Evolutionary conservation across 495 filamentous ascomycete genomes (phyloP).

Genomic region (Glonium stellatum): DNA sequence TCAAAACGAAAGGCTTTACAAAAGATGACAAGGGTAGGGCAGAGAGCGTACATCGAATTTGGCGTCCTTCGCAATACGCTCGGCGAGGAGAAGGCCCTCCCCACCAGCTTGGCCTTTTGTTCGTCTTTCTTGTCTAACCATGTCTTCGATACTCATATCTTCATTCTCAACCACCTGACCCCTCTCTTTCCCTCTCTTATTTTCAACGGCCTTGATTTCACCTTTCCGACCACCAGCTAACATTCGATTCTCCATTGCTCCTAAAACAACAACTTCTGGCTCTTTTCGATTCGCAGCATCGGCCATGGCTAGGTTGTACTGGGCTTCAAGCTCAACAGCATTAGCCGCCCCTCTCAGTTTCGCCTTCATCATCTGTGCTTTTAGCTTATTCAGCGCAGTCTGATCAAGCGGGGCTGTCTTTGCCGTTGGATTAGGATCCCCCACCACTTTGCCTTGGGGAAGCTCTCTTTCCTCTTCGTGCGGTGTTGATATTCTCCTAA

Average conservation of each 20-base stretch:
- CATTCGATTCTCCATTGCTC: constrained; percentile 82
- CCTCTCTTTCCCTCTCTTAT: constrained; percentile 69
- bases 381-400: constrained; percentile 78
- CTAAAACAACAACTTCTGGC: constrained; percentile 67
- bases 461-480: constrained; percentile 43
- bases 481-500: constrained; percentile 35
- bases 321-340: constrained; percentile 68
- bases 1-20: neutral
- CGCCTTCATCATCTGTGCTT: constrained; percentile 90
- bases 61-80: constrained; percentile 83
- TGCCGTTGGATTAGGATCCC: constrained; percentile 36
- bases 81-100: constrained; percentile 74
- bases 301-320: constrained; percentile 70
- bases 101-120: constrained; percentile 72
- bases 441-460: constrained; percentile 42
- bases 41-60: constrained; percentile 64
- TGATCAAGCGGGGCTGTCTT: constrained; percentile 54
- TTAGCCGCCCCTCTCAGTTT: constrained; percentile 70
- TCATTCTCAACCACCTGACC: constrained; percentile 82
- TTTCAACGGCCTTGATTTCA: constrained; percentile 69
- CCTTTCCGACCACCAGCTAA: constrained; percentile 64
- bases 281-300: constrained; percentile 51
- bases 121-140: constrained; percentile 86
- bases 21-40: neutral
- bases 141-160: constrained; percentile 92